Percentiles rank a stretch among this genome's conserved stretches.
phyloP scores from a whole-genome alignment of 352 stramenopile species.

The Phytophthora nicotianae region DNA sequence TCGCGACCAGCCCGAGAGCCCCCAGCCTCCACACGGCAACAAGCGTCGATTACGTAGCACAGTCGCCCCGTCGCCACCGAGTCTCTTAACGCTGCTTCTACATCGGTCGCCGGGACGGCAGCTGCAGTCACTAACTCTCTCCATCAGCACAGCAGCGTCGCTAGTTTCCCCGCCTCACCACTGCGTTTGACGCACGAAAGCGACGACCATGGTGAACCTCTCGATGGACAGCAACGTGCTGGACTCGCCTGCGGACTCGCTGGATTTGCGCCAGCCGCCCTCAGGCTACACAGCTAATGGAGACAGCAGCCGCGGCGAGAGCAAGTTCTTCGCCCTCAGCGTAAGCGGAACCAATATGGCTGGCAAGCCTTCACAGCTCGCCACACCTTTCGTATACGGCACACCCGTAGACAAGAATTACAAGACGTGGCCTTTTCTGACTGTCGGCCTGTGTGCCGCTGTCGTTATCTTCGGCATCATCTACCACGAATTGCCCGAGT shows the following conservation, averaged over 20 bases:
- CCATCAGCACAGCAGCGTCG: background rate
- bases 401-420: slow-evolving; percentile 82
- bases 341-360: slow-evolving; percentile 50
- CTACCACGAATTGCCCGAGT: slow-evolving; percentile 77
- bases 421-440: slow-evolving; percentile 80
- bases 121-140: slow-evolving; percentile 13
- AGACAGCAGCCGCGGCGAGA: slow-evolving; percentile 49
- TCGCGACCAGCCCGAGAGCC: slow-evolving; percentile 14
- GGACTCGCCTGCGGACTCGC: slow-evolving; percentile 43
- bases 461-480: slow-evolving; percentile 71
- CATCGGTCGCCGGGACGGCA: slow-evolving; percentile 21
- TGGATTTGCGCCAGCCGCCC: slow-evolving; percentile 34
- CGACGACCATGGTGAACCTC: slow-evolving; percentile 45
- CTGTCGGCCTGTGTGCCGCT: slow-evolving; percentile 51
- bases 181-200: slow-evolving; percentile 10
- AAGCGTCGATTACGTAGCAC: slow-evolving; percentile 26
- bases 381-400: slow-evolving; percentile 75
- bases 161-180: slow-evolving; percentile 11
- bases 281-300: slow-evolving; percentile 27
- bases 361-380: slow-evolving; percentile 55
- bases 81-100: slow-evolving; percentile 30
- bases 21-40: slow-evolving; percentile 1
- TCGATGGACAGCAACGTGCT: slow-evolving; percentile 50
- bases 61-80: slow-evolving; percentile 21
- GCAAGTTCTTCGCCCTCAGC: slow-evolving; percentile 81